Percentiles rank a stretch among this genome's conserved stretches.
These are phyloP conservation scores for Talaromyces adpressus DNA, from an alignment of 495 filamentous ascomycete species.

Conservation along the genomic window DNA sequence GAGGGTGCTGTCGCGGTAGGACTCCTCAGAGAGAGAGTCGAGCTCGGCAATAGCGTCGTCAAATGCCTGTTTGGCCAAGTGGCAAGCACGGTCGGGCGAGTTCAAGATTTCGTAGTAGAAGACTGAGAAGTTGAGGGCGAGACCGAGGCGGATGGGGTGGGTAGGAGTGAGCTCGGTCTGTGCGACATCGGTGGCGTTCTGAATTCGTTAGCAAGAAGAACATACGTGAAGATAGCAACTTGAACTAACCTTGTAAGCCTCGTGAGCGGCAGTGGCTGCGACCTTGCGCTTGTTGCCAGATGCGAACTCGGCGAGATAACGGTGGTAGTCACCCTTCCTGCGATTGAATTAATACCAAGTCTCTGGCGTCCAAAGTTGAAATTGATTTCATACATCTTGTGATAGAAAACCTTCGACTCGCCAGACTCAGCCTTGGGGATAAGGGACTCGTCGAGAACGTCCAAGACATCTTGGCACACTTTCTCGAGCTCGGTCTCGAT, in stretches of 20 bases:
- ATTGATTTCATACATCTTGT: conserved; percentile 81
- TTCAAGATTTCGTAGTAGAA: conserved; percentile 99
- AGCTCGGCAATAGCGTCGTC: conserved; percentile 99
- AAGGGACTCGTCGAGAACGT: conserved; percentile 89
- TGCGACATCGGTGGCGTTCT: conserved; percentile 98
- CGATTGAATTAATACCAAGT: conserved; percentile 15
- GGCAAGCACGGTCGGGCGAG: conserved; percentile 97
- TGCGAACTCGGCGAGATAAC: conserved; percentile 98
- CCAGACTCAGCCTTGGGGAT: conserved; percentile 97
- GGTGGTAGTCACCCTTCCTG: conserved; percentile 99
- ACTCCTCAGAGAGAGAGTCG: conserved; percentile 96
- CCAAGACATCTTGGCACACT: conserved; percentile 97
- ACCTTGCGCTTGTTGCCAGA: conserved; percentile 98
- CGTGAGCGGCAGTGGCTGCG: conserved; percentile 91
- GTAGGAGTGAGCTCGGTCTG: conserved; percentile 96
- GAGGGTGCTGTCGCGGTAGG: conserved; percentile 98
- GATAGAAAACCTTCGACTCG: conserved; percentile 99
- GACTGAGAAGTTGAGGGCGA: conserved; percentile 98
- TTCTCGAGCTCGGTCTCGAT: conserved; percentile 97
- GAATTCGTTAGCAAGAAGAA: conserved; percentile 10
- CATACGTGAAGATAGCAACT: neutral
- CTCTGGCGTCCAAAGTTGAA: neutral
- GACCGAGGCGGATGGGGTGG: conserved; percentile 96
- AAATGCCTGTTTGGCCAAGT: conserved; percentile 98
- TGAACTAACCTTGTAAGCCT: conserved; percentile 88